A percentile compares a stretch with the other conserved stretches of the same genome.
Conservation (phyloP, 495 filamentous ascomycete genomes). For the Neurospora intermedia region DNA sequence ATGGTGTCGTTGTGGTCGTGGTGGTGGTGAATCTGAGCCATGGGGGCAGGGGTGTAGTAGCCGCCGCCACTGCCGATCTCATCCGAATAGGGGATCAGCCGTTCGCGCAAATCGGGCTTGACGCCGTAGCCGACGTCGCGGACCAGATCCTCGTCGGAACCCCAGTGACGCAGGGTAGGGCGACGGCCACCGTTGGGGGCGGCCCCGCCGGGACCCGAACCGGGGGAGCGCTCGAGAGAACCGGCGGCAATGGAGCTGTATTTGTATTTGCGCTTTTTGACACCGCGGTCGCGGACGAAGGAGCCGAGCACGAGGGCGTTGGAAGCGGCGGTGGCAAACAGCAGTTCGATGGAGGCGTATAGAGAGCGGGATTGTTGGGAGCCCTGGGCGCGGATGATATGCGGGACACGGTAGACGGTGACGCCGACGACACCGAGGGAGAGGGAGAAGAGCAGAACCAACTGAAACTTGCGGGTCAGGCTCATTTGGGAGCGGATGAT, state of each 20-base stretch:
- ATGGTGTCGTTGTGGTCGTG: slow-evolving; percentile 13
- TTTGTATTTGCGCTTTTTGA: slow-evolving; percentile 69
- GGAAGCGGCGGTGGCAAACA: slow-evolving; percentile 65
- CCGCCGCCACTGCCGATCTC: neutral
- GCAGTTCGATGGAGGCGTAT: slow-evolving; percentile 64
- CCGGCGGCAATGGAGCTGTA: slow-evolving; percentile 36
- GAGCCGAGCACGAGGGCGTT: slow-evolving; percentile 73
- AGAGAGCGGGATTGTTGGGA: slow-evolving; percentile 68
- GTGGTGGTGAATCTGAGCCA: slow-evolving; percentile 12
- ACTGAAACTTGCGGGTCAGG: slow-evolving; percentile 49
- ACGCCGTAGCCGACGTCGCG: slow-evolving; percentile 58
- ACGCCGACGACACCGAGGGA: slow-evolving; percentile 65
- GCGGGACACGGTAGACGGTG: slow-evolving; percentile 66
- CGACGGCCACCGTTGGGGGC: slow-evolving; percentile 22
- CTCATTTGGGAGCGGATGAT: slow-evolving; percentile 64
- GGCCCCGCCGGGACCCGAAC: slow-evolving; percentile 3
- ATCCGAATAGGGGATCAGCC: slow-evolving; percentile 11
- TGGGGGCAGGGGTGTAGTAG: slow-evolving; percentile 20
- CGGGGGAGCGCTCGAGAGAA: slow-evolving; percentile 36
- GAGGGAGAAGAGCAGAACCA: slow-evolving; percentile 70
- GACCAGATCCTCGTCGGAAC: slow-evolving; percentile 72
- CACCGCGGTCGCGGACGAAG: slow-evolving; percentile 66
- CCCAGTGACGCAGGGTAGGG: slow-evolving; percentile 55
- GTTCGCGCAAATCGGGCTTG: slow-evolving; percentile 44
- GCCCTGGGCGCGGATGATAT: slow-evolving; percentile 50